phyloP scores from a whole-genome alignment of 2,329 filamentous ascomycete species.

The Dothiorella sarmentorum region DNA sequence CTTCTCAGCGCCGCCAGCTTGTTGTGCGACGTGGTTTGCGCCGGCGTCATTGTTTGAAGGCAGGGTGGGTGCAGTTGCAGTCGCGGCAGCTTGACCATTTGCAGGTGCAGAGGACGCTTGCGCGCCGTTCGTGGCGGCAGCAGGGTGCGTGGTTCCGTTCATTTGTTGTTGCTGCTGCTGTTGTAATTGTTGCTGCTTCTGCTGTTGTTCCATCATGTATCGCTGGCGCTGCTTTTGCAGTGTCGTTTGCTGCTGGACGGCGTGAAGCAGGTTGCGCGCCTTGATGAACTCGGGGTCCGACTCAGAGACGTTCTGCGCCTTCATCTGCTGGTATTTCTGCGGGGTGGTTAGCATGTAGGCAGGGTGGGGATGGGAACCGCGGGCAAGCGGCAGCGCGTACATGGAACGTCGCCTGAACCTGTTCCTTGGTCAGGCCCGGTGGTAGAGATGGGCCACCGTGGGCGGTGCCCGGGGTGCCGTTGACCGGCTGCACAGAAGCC shows the following conservation, averaged over 20 bases:
- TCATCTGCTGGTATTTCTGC: slow-evolving; percentile 88
- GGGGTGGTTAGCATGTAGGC: slow-evolving; percentile 35
- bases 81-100: slow-evolving; percentile 27
- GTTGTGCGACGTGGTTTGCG: slow-evolving; percentile 26
- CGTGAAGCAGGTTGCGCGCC: slow-evolving; percentile 69
- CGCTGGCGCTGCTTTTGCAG: slow-evolving; percentile 46
- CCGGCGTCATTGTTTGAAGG: slow-evolving; percentile 25
- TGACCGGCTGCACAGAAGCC: slow-evolving; percentile 75
- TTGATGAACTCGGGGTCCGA: slow-evolving; percentile 87
- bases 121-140: slow-evolving; percentile 46
- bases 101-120: slow-evolving; percentile 31
- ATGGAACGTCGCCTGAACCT: slow-evolving; percentile 70
- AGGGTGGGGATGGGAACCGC: slow-evolving; percentile 6
- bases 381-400: slow-evolving; percentile 45
- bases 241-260: slow-evolving; percentile 63
- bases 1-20: slow-evolving; percentile 40
- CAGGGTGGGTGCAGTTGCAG: slow-evolving; percentile 26
- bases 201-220: slow-evolving; percentile 44
- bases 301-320: slow-evolving; percentile 73
- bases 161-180: slow-evolving; percentile 45
- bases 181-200: slow-evolving; percentile 48
- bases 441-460: slow-evolving; percentile 59
- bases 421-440: slow-evolving; percentile 68
- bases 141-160: slow-evolving; percentile 40
- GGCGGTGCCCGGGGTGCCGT: slow-evolving; percentile 50